These are phyloP conservation scores for Rhizophagus prolifer DNA, from an alignment of 192 early-diverging fungal genomes.

Conservation along the genomic window DNA sequence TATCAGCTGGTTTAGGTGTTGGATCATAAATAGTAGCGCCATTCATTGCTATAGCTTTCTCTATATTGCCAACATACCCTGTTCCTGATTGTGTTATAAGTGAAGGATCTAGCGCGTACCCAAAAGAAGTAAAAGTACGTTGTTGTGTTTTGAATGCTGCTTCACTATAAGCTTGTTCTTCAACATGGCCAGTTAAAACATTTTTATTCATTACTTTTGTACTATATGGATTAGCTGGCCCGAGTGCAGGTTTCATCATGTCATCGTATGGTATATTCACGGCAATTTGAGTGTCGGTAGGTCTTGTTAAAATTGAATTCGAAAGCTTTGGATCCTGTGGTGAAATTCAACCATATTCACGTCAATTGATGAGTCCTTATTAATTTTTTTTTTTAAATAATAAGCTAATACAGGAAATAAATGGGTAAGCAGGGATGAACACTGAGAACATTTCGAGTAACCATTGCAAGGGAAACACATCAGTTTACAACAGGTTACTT, in stretches of 20 bases:
- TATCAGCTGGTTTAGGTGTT: constrained; percentile 34
- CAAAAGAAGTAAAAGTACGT: constrained; percentile 78
- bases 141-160: constrained; percentile 79
- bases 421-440: background rate
- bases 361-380: background rate
- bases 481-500: background rate
- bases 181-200: constrained; percentile 72
- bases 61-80: constrained; percentile 65
- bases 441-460: background rate
- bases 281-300: constrained; percentile 51
- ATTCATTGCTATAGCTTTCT: constrained; percentile 47
- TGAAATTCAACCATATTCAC: constrained; percentile 1
- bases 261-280: constrained; percentile 63
- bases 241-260: constrained; percentile 48
- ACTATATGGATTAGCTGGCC: constrained; percentile 58
- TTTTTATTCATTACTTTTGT: constrained; percentile 49
- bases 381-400: background rate
- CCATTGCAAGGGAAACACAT: background rate
- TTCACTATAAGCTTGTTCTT: constrained; percentile 71
- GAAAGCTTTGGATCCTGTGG: constrained; percentile 40
- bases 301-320: constrained; percentile 50
- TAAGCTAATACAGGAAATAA: background rate
- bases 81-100: constrained; percentile 46
- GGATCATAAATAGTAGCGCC: constrained; percentile 57
- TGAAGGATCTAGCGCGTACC: constrained; percentile 82